Evolutionary conservation across 75 land plant genomes (phyloP).

Genomic region (Larix kaempferi): DNA sequence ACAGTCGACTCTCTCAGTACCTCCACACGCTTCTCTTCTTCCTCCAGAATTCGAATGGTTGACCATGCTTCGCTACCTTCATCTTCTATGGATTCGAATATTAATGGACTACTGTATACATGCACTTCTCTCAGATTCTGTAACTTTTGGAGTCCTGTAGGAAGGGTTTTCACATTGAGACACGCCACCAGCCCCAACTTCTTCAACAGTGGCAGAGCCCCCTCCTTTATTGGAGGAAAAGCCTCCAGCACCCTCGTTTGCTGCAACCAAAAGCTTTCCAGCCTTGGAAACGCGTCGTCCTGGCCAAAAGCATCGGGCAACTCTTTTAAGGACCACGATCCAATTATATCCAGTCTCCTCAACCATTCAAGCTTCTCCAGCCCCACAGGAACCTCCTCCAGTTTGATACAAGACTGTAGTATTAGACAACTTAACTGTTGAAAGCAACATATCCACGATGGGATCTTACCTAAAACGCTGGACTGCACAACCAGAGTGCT

Average conservation of each 20-base stretch:
- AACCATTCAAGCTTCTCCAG: background rate
- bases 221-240: background rate
- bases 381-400: no score
- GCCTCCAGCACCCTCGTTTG: background rate
- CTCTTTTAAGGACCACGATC: background rate
- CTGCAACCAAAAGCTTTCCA: background rate
- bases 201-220: background rate
- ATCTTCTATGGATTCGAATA: background rate
- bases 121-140: background rate
- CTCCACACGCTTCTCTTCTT: no score
- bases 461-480: background rate
- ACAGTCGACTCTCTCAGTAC: no score
- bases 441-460: background rate
- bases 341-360: background rate
- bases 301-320: background rate
- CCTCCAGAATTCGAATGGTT: no score
- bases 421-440: background rate
- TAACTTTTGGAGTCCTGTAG: background rate
- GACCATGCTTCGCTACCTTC: background rate
- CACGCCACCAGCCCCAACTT: background rate
- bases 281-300: background rate
- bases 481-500: background rate
- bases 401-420: background rate
- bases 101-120: background rate
- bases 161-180: background rate